phyloP scores from a whole-genome alignment of 805 yeast genomes.

The Candida hispaniensis region DNA sequence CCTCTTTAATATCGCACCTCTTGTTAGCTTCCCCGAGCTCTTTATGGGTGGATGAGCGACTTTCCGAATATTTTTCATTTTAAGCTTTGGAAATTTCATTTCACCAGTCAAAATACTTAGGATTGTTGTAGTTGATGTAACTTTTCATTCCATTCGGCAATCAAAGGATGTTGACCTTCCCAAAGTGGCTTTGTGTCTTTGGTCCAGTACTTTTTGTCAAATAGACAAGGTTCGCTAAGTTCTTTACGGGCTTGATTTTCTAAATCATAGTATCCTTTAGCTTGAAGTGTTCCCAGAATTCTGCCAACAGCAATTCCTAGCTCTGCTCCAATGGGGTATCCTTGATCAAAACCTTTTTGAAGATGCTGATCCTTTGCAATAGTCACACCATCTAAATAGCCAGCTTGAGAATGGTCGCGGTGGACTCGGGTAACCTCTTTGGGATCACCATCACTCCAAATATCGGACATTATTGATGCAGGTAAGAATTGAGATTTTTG shows the following conservation, averaged over 20 bases:
- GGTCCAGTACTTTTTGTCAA: conserved; percentile 46
- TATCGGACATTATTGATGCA: conserved; percentile 12
- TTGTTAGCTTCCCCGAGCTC: too few relatives aligned
- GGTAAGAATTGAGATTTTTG: too few relatives aligned
- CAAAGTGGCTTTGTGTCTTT: conserved; percentile 25
- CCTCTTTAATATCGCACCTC: too few relatives aligned
- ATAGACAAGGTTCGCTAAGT: conserved; percentile 46
- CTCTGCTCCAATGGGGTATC: conserved; percentile 64
- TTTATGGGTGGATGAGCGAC: too few relatives aligned
- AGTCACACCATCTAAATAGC: conserved; percentile 73
- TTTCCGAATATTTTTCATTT: too few relatives aligned
- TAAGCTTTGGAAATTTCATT: too few relatives aligned
- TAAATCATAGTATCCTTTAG: conserved; percentile 26
- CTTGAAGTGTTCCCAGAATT: conserved; percentile 46
- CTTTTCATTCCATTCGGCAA: conserved; percentile 37
- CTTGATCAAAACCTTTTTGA: conserved; percentile 73
- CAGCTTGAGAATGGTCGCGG: conserved; percentile 63
- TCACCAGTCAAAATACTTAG: too few relatives aligned
- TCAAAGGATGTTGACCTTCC: conserved; percentile 30
- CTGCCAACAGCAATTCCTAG: conserved; percentile 59
- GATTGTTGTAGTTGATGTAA: too few relatives aligned
- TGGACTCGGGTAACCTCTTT: conserved; percentile 19
- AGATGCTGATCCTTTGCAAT: conserved; percentile 54
- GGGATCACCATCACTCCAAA: conserved; percentile 15
- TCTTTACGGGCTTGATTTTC: conserved; percentile 34